Conservation (phyloP, 2,329 filamentous ascomycete species). For the Fusarium sacchari region DNA sequence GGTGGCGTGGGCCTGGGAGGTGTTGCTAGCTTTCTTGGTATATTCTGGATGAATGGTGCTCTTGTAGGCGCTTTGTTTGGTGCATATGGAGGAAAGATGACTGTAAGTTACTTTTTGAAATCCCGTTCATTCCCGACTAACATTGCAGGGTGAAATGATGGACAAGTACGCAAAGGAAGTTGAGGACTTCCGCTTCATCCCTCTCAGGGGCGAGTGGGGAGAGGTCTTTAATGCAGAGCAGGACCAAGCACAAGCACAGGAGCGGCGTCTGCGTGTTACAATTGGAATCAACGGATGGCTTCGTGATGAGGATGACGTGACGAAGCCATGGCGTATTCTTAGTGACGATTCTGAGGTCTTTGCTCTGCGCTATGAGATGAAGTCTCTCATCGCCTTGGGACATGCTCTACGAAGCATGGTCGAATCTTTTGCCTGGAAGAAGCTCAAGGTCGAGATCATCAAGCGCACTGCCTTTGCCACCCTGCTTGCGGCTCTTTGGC, state of each 20-base stretch:
- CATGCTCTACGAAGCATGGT: constrained; percentile 77
- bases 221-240: constrained; percentile 30
- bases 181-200: constrained; percentile 82
- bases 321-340: constrained; percentile 82
- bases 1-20: constrained; percentile 86
- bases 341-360: constrained; percentile 80
- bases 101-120: constrained; percentile 47
- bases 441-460: constrained; percentile 79
- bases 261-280: constrained; percentile 75
- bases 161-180: constrained; percentile 89
- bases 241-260: constrained; percentile 40
- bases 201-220: constrained; percentile 65
- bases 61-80: constrained; percentile 90
- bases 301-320: constrained; percentile 76
- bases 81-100: constrained; percentile 84
- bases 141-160: constrained; percentile 77
- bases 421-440: constrained; percentile 77
- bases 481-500: constrained; percentile 75
- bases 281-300: constrained; percentile 92
- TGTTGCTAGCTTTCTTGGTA: constrained; percentile 85
- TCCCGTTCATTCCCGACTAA: constrained; percentile 13
- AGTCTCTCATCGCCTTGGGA: constrained; percentile 79
- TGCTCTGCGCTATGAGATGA: constrained; percentile 84
- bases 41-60: constrained; percentile 86
- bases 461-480: constrained; percentile 76